phyloP scores from a whole-genome alignment of 805 yeast species.

The Wickerhamomyces rabaulensis region DNA sequence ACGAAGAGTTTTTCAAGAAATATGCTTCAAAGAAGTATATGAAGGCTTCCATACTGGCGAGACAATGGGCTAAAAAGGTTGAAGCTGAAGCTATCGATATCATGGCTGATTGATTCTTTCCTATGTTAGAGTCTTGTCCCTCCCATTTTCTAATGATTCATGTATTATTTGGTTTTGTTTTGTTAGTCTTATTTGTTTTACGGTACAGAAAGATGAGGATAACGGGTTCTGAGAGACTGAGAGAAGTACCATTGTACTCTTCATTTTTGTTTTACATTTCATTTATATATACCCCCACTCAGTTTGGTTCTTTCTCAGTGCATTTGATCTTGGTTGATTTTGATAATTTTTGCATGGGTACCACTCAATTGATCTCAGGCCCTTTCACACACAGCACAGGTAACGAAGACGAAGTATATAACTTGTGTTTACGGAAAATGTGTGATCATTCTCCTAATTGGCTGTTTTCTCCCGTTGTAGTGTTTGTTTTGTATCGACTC shows the following conservation, averaged over 20 bases:
- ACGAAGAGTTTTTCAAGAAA: conserved; percentile 88
- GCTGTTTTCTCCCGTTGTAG: too few relatives aligned
- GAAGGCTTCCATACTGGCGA: conserved; percentile 74
- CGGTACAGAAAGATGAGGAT: neutral
- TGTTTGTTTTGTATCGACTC: too few relatives aligned
- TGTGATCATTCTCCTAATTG: neutral
- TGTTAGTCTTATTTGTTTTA: neutral
- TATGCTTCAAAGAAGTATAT: conserved; percentile 84
- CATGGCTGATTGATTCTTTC: conserved; percentile 4
- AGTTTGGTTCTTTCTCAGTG: neutral
- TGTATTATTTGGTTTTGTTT: neutral
- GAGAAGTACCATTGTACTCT: neutral
- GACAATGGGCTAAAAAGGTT: conserved; percentile 74
- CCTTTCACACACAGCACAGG: neutral
- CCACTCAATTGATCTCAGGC: neutral
- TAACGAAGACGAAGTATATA: neutral
- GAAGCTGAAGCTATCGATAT: conserved; percentile 18
- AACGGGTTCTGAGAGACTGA: neutral
- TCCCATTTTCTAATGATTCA: neutral
- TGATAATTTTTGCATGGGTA: too few relatives aligned
- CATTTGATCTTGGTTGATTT: neutral
- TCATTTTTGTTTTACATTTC: neutral
- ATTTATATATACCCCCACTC: neutral
- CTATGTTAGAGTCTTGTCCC: neutral
- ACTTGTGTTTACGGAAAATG: neutral